Conservation (phyloP, 139 green algal species). For the Micractinium conductrix region DNA sequence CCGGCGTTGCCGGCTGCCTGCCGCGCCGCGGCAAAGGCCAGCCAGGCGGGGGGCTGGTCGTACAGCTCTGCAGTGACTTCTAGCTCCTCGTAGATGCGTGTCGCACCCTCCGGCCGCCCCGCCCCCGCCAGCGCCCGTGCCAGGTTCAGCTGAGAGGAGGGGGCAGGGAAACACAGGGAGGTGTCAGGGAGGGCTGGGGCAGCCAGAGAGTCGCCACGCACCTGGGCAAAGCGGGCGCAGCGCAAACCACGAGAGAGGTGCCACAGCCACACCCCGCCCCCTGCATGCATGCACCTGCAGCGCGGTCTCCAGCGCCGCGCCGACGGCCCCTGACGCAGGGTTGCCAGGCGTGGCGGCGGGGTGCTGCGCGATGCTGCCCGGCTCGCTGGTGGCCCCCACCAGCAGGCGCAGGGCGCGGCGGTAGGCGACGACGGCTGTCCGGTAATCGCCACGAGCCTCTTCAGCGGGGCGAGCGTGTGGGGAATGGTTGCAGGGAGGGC, state of each 20-base stretch:
- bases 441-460: slow-evolving; percentile 57
- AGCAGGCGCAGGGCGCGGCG: slow-evolving; percentile 43
- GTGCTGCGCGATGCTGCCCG: background rate
- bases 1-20: background rate
- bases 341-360: background rate
- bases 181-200: too few relatives aligned
- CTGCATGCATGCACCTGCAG: too few relatives aligned
- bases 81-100: slow-evolving; percentile 31
- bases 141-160: slow-evolving; percentile 53
- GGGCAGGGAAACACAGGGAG: too few relatives aligned
- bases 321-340: background rate
- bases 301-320: slow-evolving; percentile 3
- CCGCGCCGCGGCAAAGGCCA: slow-evolving; percentile 38
- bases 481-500: background rate
- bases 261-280: too few relatives aligned
- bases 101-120: slow-evolving; percentile 22
- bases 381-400: background rate
- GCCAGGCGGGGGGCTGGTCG: slow-evolving; percentile 26
- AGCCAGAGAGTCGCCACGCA: too few relatives aligned
- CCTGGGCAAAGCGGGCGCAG: too few relatives aligned
- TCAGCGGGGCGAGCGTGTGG: background rate
- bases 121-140: slow-evolving; percentile 37
- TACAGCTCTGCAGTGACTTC: slow-evolving; percentile 22
- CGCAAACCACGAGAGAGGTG: too few relatives aligned
- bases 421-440: slow-evolving; percentile 36